phyloP scores from a whole-genome alignment of 129 eudicot species.

The Centaurea solstitialis region DNA sequence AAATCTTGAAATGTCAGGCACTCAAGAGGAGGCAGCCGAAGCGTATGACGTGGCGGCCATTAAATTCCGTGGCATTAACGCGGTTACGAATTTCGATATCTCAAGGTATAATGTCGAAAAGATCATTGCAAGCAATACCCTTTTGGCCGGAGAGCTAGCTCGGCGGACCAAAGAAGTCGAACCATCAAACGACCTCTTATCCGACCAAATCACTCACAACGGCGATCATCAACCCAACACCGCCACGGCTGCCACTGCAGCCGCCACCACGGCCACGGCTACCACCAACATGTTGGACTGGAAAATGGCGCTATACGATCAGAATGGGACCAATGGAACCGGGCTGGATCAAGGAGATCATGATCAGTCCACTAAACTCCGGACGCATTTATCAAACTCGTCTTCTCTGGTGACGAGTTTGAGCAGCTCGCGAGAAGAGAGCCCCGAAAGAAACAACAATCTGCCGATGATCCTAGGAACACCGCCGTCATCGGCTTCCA shows the following conservation, averaged over 20 bases:
- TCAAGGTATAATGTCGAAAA: constrained; percentile 78
- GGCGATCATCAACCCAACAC: constrained; percentile 25
- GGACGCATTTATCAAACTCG: constrained; percentile 45
- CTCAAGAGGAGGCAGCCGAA: constrained; percentile 98
- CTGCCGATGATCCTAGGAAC: constrained; percentile 49
- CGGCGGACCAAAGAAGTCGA: constrained; percentile 56
- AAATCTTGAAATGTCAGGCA: constrained; percentile 56
- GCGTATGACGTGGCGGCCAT: constrained; percentile 93
- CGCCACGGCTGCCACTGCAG: neutral
- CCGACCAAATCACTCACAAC: constrained; percentile 11
- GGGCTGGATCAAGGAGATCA: constrained; percentile 25
- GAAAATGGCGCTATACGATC: constrained; percentile 64
- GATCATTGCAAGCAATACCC: constrained; percentile 85
- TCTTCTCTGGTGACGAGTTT: constrained; percentile 71
- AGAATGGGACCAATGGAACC: neutral
- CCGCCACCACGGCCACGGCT: constrained; percentile 19
- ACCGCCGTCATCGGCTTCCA: constrained; percentile 51
- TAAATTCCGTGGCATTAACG: constrained; percentile 77
- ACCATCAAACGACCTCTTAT: constrained; percentile 21
- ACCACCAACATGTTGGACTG: constrained; percentile 48
- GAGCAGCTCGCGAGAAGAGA: constrained; percentile 75
- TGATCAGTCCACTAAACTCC: constrained; percentile 44
- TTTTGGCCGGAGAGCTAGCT: constrained; percentile 81
- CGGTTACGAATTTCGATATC: constrained; percentile 86
- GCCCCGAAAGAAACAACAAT: constrained; percentile 65